Evolutionary conservation across 768 basidiomycete genomes (phyloP).

Genomic region (Coprinopsis cinerea): DNA sequence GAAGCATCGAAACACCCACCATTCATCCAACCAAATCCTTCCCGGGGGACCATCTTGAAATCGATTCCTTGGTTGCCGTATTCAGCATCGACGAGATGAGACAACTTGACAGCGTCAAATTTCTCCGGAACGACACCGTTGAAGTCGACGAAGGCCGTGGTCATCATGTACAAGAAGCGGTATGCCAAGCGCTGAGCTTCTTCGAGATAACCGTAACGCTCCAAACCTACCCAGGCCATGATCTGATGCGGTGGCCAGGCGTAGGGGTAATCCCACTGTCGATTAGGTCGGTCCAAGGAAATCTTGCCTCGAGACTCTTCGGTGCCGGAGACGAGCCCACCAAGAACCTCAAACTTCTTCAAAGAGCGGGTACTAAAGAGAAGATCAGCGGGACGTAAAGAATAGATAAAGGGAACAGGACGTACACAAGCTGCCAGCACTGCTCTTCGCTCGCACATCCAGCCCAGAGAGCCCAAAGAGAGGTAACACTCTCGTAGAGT

Average conservation of each 20-base stretch:
- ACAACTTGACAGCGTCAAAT: conserved; percentile 96
- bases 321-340: conserved; percentile 92
- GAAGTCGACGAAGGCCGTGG: conserved; percentile 91
- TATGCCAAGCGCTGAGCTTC: conserved; percentile 93
- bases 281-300: conserved; percentile 92
- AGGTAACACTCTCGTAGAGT: conserved; percentile 94
- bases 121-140: conserved; percentile 99
- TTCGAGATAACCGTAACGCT: conserved; percentile 91
- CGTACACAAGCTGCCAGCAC: conserved; percentile 88
- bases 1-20: conserved; percentile 38
- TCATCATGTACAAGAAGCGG: conserved; percentile 99
- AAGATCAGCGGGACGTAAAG: conserved; percentile 14
- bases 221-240: conserved; percentile 96
- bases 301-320: conserved; percentile 96
- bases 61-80: conserved; percentile 96
- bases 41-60: conserved; percentile 95
- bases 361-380: conserved; percentile 67
- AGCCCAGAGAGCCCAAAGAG: conserved; percentile 96
- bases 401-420: conserved; percentile 17
- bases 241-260: conserved; percentile 96
- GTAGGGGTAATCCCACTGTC: conserved; percentile 97
- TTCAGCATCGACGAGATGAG: conserved; percentile 95
- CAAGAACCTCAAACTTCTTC: conserved; percentile 94
- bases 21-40: conserved; percentile 99
- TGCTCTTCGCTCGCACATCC: conserved; percentile 97